Base-by-base conservation (phyloP, 768 basidiomycete species). In the Psilocybe subaeruginosa region DNA sequence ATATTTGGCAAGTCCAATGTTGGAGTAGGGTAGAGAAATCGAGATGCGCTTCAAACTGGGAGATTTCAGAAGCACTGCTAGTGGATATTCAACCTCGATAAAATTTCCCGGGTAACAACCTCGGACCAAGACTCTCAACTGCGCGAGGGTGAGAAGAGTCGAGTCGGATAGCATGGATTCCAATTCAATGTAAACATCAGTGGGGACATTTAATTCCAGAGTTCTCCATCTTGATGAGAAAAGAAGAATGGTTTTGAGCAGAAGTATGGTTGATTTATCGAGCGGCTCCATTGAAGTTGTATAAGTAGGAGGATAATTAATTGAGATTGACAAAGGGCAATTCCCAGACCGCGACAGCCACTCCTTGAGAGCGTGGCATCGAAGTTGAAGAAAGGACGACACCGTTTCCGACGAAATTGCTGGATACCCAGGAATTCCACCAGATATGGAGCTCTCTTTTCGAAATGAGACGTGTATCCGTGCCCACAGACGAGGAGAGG, bases 401-500 rank as follows among this genome's bases (percentile, higher is more conserved):
- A 45, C 31, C 2, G 7, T 9, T 19, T n/a, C n/a, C 3, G 33
- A 2, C 9, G 14, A 9, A 11, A 50, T 8, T 2, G 2, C 14
- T 14, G 27, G 16, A 8, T 29, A 27, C 9, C 30, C 29, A 9
- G 17, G 16, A 17, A 29, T 3, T 3, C 29, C 49, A 50, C 6
- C 49, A 50, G 23, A 30, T 12, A 30, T 27, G 23, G 23, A 23
- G 2, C 30, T 30, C 19, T 50, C 49, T 4, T 29, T 27, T 27
- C 27, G n/a, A 37, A 35, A 60, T 2, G 59, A 29, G 23, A 54
- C 47, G 19, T 54, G 23, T n/a, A 60, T 30, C n/a, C 19, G 43
- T 8, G 59, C 27, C 59, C 59, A 60, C 14, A 60, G 33, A 0
- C 51, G 51, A 8, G 59, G 51, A 3, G 51, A 43, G 2, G 52